Percentiles rank a stretch among this genome's conserved stretches.
Conservation (phyloP, 768 basidiomycete species). For the Suillus spraguei region DNA sequence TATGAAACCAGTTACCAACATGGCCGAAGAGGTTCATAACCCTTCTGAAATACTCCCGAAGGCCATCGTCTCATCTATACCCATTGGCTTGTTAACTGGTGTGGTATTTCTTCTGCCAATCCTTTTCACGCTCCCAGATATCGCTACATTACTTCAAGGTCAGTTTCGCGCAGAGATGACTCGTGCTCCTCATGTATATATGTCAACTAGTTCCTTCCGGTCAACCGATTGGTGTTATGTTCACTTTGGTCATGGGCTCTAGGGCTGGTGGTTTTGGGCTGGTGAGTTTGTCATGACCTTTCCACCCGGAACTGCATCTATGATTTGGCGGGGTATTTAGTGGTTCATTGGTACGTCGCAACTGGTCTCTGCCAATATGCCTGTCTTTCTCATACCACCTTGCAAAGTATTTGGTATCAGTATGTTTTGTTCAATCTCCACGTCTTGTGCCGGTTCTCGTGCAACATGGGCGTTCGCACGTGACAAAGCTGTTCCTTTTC, state of each 20-base stretch:
- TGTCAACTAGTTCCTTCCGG: slow-evolving; percentile 50
- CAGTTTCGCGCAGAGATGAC: slow-evolving; percentile 14
- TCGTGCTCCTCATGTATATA: slow-evolving; percentile 11
- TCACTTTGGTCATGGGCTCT: slow-evolving; percentile 63
- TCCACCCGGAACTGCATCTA: slow-evolving; percentile 4
- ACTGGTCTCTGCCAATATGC: not conserved
- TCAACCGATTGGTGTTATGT: slow-evolving; percentile 66
- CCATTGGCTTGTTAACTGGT: slow-evolving; percentile 53
- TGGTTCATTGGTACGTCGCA: slow-evolving; percentile 44
- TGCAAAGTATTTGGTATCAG: slow-evolving; percentile 53
- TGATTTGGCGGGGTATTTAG: slow-evolving; percentile 20
- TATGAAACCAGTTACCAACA: slow-evolving; percentile 49
- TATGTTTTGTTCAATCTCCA: slow-evolving; percentile 67
- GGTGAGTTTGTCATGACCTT: slow-evolving; percentile 33
- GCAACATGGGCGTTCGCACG: slow-evolving; percentile 74
- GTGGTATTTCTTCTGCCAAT: slow-evolving; percentile 63
- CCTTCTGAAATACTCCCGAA: slow-evolving; percentile 55
- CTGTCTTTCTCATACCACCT: slow-evolving; percentile 6
- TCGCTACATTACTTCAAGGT: slow-evolving; percentile 54
- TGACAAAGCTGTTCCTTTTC: slow-evolving; percentile 64
- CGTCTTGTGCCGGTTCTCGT: slow-evolving; percentile 66
- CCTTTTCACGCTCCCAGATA: slow-evolving; percentile 64
- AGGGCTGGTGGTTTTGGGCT: slow-evolving; percentile 64
- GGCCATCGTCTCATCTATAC: slow-evolving; percentile 56
- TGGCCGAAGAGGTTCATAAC: slow-evolving; percentile 69